phyloP scores from a whole-genome alignment of 2,329 filamentous ascomycete genomes.

The Epichloe elymi region DNA sequence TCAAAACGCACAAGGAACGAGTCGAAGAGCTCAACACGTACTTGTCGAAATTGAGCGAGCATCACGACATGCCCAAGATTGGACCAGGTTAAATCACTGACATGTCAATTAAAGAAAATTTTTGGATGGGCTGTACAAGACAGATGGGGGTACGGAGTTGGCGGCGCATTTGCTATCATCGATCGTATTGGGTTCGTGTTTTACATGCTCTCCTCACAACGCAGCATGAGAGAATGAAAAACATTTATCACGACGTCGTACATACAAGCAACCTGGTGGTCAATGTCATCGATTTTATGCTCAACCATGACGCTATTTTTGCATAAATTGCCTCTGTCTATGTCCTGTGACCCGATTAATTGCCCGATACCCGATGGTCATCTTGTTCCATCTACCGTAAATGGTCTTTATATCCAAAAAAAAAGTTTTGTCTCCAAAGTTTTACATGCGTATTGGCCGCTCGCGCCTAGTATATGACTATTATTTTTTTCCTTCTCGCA shows the following conservation, averaged over 20 bases:
- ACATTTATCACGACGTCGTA: too few relatives aligned
- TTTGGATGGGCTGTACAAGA: not conserved
- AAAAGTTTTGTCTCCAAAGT: not conserved
- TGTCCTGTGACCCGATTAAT: not conserved
- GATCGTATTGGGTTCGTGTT: not conserved
- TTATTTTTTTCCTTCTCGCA: constrained; percentile 15
- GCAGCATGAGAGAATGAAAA: too few relatives aligned
- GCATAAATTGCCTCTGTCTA: not conserved
- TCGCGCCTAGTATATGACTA: not conserved
- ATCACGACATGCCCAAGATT: constrained; percentile 85
- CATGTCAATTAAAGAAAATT: not conserved
- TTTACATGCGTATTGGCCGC: not conserved
- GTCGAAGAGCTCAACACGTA: constrained; percentile 95
- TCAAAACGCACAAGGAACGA: constrained; percentile 93
- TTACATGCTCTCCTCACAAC: too few relatives aligned
- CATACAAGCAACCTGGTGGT: not conserved
- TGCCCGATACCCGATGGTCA: not conserved
- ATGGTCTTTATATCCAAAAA: not conserved
- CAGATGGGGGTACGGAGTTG: not conserved
- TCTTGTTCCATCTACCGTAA: not conserved
- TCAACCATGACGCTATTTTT: not conserved
- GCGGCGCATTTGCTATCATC: not conserved
- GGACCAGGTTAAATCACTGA: constrained; percentile 36
- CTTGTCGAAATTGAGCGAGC: constrained; percentile 80
- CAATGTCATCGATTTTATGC: not conserved